These are phyloP conservation scores for Cryptococcus hybrid DNA, from an alignment of 1,284 basidiomycete genomes.

Conservation along the genomic window DNA sequence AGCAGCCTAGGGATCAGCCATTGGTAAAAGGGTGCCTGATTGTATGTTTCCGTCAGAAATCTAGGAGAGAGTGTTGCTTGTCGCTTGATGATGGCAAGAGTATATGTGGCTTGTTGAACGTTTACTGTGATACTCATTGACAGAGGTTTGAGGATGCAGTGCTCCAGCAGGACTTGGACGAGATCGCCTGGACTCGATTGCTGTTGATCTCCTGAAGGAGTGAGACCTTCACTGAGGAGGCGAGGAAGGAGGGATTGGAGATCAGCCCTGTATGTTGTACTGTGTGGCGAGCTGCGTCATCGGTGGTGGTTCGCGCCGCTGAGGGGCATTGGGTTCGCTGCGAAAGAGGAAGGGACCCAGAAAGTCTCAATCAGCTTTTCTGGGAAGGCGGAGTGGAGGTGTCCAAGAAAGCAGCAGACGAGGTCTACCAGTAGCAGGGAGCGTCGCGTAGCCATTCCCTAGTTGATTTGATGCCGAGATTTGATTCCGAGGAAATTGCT, in stretches of 20 bases:
- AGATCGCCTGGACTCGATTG: slow-evolving; percentile 20
- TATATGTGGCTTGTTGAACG: slow-evolving; percentile 26
- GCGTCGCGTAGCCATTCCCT: not conserved
- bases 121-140: slow-evolving; percentile 1
- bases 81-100: slow-evolving; percentile 30
- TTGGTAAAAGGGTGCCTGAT: slow-evolving; percentile 32
- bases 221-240: slow-evolving; percentile 36
- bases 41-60: slow-evolving; percentile 11
- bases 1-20: slow-evolving; percentile 42
- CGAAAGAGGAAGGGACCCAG: not conserved
- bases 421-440: too few relatives aligned
- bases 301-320: not conserved
- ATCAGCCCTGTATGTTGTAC: not conserved
- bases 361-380: too few relatives aligned
- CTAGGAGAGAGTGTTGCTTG: slow-evolving; percentile 25
- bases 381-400: not conserved
- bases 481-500: not conserved
- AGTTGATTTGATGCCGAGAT: not conserved
- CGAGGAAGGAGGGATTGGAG: slow-evolving; percentile 24
- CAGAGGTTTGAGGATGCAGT: slow-evolving; percentile 33
- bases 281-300: not conserved
- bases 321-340: not conserved
- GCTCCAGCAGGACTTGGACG: slow-evolving; percentile 34
- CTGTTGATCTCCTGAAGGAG: slow-evolving; percentile 15
- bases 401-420: not conserved